Evolutionary conservation across 495 filamentous ascomycete species (phyloP).

Genomic region (Aspergillus mulundensis): DNA sequence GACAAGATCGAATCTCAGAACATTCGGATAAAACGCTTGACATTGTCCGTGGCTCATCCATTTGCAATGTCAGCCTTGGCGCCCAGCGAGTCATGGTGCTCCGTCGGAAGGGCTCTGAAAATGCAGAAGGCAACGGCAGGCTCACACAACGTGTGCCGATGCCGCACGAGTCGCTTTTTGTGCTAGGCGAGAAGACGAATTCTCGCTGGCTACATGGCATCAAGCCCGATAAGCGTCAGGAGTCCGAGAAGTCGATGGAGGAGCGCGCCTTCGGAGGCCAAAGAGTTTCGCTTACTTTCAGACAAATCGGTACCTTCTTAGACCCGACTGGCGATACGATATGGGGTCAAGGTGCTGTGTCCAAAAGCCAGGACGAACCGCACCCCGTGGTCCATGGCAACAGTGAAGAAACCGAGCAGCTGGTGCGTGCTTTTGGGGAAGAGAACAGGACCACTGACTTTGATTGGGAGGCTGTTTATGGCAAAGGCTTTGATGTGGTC

Average conservation of each 20-base stretch:
- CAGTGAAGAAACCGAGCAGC: constrained; percentile 56
- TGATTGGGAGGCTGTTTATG: constrained; percentile 77
- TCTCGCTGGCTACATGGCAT: constrained; percentile 87
- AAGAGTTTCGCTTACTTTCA: constrained; percentile 90
- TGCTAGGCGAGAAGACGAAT: constrained; percentile 79
- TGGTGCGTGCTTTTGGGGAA: constrained; percentile 75
- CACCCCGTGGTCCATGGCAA: constrained; percentile 64
- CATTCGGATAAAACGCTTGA: constrained; percentile 97
- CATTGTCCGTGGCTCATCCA: constrained; percentile 72
- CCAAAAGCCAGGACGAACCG: constrained; percentile 58
- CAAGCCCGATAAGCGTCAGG: constrained; percentile 72
- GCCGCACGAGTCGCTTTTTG: constrained; percentile 84
- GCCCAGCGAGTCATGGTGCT: constrained; percentile 89
- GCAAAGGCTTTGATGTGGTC: constrained; percentile 80
- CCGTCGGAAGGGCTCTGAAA: constrained; percentile 65
- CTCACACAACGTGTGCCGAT: constrained; percentile 63
- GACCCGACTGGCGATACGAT: constrained; percentile 58
- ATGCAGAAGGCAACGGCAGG: constrained; percentile 34
- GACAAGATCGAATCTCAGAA: constrained; percentile 93
- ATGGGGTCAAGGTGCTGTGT: constrained; percentile 86
- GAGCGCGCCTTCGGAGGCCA: constrained; percentile 71
- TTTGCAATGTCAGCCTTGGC: constrained; percentile 90
- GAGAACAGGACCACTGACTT: constrained; percentile 78
- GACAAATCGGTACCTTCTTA: constrained; percentile 83
- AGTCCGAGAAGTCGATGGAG: constrained; percentile 56